Evolutionary conservation across 306 rosid species (phyloP).

Genomic region (Malus fusca): DNA sequence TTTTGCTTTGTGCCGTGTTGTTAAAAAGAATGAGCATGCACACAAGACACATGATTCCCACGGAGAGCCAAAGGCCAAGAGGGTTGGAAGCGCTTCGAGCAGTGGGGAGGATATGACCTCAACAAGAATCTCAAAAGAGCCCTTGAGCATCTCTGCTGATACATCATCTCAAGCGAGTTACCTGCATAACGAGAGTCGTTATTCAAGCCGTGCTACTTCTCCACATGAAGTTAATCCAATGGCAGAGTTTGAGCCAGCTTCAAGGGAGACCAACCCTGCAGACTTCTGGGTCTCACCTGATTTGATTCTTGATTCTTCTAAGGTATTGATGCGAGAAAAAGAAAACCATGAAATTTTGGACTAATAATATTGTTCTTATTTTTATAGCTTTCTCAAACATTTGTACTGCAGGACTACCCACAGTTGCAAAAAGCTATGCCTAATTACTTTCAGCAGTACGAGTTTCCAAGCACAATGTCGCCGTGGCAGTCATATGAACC

Average conservation of each 20-base stretch:
- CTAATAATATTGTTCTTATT: not conserved
- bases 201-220: constrained; percentile 44
- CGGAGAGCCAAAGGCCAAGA: constrained; percentile 39
- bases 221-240: constrained; percentile 30
- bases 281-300: constrained; percentile 69
- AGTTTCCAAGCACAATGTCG: constrained; percentile 26
- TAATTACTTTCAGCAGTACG: constrained; percentile 36
- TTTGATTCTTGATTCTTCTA: constrained; percentile 77
- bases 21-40: constrained; percentile 53
- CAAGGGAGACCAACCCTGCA: constrained; percentile 38
- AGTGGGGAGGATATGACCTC: constrained; percentile 32
- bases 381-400: constrained; percentile 5
- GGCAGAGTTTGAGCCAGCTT: constrained; percentile 36
- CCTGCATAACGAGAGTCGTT: constrained; percentile 37
- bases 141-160: constrained; percentile 31
- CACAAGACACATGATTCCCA: constrained; percentile 33
- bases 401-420: constrained; percentile 57
- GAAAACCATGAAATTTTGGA: not conserved
- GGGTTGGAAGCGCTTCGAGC: constrained; percentile 29
- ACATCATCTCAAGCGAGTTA: constrained; percentile 34
- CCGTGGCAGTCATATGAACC: constrained; percentile 51
- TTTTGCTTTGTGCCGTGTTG: constrained; percentile 77
- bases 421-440: constrained; percentile 41
- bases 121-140: constrained; percentile 24
- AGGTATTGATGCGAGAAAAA: constrained; percentile 36